phyloP scores from a whole-genome alignment of 345 rosid species.

The Boechera retrofracta region DNA sequence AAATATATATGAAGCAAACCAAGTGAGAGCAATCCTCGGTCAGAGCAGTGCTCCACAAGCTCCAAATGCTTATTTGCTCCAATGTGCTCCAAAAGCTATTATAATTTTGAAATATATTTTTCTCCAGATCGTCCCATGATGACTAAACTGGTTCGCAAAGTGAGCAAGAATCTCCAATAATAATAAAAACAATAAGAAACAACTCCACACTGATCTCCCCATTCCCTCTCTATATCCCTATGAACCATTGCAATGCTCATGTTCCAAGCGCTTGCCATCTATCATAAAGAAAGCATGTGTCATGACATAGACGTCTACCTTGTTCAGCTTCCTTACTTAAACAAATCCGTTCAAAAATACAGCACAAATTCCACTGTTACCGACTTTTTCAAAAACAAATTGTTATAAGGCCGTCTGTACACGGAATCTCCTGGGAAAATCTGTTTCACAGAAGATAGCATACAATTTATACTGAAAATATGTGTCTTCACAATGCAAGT shows the following conservation, averaged over 20 bases:
- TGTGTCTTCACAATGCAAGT: neutral
- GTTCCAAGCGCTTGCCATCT: conserved; percentile 98
- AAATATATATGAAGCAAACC: conserved; percentile 73
- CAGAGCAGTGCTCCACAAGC: conserved; percentile 95
- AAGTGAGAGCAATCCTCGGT: conserved; percentile 90
- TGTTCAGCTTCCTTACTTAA: conserved; percentile 49
- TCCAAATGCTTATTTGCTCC: conserved; percentile 84
- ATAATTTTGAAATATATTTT: conserved; percentile 58
- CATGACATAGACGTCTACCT: too few species aligned
- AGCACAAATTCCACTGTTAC: neutral
- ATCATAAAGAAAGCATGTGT: conserved; percentile 95
- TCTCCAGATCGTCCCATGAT: conserved; percentile 69
- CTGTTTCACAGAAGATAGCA: neutral
- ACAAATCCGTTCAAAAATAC: conserved; percentile 3
- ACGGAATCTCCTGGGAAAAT: neutral
- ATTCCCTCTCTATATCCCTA: conserved; percentile 93
- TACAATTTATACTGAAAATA: too few species aligned
- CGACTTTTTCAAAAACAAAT: neutral
- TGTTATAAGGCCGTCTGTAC: neutral
- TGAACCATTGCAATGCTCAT: conserved; percentile 92
- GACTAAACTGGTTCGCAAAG: conserved; percentile 65
- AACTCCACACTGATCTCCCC: conserved; percentile 81
- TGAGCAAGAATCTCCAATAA: conserved; percentile 81
- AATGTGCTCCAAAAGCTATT: conserved; percentile 84
- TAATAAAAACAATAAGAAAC: conserved; percentile 57